Evolutionary conservation across 257 asterid genomes (phyloP).

Genomic region (Coffea eugenioides): DNA sequence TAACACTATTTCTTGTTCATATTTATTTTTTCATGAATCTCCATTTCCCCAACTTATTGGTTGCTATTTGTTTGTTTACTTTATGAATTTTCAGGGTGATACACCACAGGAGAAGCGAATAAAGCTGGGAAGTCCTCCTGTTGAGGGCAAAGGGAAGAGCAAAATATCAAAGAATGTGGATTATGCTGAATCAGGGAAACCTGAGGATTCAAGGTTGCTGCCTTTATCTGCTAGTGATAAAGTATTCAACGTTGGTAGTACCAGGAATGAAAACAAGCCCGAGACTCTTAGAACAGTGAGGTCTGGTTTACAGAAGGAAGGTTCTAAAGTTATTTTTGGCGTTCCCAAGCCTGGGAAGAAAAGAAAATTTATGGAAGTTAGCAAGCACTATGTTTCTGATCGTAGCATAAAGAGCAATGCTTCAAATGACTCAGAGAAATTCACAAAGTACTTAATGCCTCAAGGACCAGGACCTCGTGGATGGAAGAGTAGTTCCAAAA

Average conservation of each 20-base stretch:
- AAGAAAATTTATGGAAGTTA: slow-evolving; percentile 92
- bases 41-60: not conserved
- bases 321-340: slow-evolving; percentile 77
- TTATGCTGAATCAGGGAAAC: slow-evolving; percentile 35
- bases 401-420: slow-evolving; percentile 38
- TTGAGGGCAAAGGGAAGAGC: slow-evolving; percentile 53
- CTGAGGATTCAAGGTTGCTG: slow-evolving; percentile 45
- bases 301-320: slow-evolving; percentile 75
- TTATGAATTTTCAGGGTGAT: slow-evolving; percentile 63
- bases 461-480: slow-evolving; percentile 60
- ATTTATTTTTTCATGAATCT: not conserved
- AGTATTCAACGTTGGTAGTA: slow-evolving; percentile 58
- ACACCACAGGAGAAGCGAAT: slow-evolving; percentile 73
- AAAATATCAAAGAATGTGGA: slow-evolving; percentile 40
- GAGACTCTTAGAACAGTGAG: slow-evolving; percentile 55
- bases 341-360: slow-evolving; percentile 94
- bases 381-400: slow-evolving; percentile 84
- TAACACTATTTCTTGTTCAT: not conserved
- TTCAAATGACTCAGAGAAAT: slow-evolving; percentile 54
- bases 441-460: slow-evolving; percentile 53
- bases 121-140: slow-evolving; percentile 50
- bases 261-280: slow-evolving; percentile 50
- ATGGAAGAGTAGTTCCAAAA: slow-evolving; percentile 48
- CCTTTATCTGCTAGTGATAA: slow-evolving; percentile 63
- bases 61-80: not conserved